Evolutionary conservation across 2,329 filamentous ascomycete species (phyloP), one percentile per base, ranked within the genome.

Genomic region (Fusarium sororula): DNA sequence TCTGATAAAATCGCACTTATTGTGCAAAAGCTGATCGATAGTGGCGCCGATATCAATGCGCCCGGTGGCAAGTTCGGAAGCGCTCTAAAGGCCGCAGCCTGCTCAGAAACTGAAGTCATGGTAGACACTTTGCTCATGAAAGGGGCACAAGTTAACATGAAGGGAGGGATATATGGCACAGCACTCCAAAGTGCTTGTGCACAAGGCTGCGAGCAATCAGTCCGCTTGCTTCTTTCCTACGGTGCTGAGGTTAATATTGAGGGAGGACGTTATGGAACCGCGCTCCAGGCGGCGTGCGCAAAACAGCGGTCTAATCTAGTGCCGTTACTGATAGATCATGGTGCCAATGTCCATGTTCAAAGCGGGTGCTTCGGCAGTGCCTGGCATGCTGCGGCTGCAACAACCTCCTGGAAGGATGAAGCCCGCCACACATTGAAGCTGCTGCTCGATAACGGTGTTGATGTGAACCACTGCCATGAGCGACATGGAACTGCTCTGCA

Each of bases 141-240:
- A 26, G 17, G 24, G 3, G 24, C 42, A 45, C 1, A 26, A 0
- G 24, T 26, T 0, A 45, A 26, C 11, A 45, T 45, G 42, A 0
- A 20, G 1, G 24, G 24, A 26, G 42, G 17, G 3, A 20, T 26
- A 0, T 45, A 45, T 0, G 17, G 7, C 7, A 45, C 24, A 1
- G 42, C 42, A 26, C 42, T 26, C 1, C 24, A 45, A 0, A 9
- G 11, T 1, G 42, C 42, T 13, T 45, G 42, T 6, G 5, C n/a
- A n/a, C n/a, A n/a, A n/a, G n/a, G n/a, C n/a, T 6, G 4, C 1
- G 0, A 3, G 42, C 0, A 20, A 8, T 4, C 11, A 4, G n/a
- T 13, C 11, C 11, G 11, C 3, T 13, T 26, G 1, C 24, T 45
- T 0, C 24, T 45, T 3, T 26, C 17, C 5, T 3, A 26, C 11